Evolutionary conservation across 2,329 filamentous ascomycete genomes (phyloP).

Genomic region (Sporothrix phasma): DNA sequence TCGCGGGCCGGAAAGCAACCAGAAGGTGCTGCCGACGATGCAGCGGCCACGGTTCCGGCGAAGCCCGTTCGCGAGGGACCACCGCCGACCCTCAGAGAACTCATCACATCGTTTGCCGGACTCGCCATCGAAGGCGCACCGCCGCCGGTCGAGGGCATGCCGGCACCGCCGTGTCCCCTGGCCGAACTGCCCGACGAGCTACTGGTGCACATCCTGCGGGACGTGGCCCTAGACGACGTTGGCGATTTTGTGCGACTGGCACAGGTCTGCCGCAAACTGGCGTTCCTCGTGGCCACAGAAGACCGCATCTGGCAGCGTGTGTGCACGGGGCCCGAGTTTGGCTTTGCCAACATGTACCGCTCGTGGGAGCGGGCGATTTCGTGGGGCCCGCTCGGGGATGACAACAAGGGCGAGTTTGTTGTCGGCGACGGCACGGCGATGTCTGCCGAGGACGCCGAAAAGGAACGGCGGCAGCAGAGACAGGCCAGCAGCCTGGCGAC

Average conservation of each 20-base stretch:
- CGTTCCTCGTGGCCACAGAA: conserved; percentile 75
- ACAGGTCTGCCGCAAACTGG: conserved; percentile 76
- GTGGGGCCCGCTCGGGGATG: conserved; percentile 40
- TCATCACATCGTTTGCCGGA: conserved; percentile 65
- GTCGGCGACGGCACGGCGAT: background rate
- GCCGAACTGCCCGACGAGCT: conserved; percentile 73
- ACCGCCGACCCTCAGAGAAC: conserved; percentile 49
- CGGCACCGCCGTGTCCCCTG: conserved; percentile 70
- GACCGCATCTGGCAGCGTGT: conserved; percentile 78
- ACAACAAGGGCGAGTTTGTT: background rate
- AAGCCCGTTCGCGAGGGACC: conserved; percentile 48
- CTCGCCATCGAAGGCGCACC: conserved; percentile 58
- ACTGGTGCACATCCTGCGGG: conserved; percentile 64
- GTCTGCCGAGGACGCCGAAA: conserved; percentile 18
- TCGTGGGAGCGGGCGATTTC: conserved; percentile 54
- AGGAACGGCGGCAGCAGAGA: conserved; percentile 14
- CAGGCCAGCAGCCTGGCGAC: conserved; percentile 27
- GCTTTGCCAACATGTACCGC: conserved; percentile 78
- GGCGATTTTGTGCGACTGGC: conserved; percentile 66
- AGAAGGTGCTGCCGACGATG: conserved; percentile 5
- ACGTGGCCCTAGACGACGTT: conserved; percentile 64
- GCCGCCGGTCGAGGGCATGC: conserved; percentile 60
- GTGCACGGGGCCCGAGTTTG: conserved; percentile 59
- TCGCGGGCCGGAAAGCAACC: conserved; percentile 14
- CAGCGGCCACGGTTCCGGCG: conserved; percentile 37